Conservation (phyloP, 148 eudicot species). For the Bassia scoparia region DNA sequence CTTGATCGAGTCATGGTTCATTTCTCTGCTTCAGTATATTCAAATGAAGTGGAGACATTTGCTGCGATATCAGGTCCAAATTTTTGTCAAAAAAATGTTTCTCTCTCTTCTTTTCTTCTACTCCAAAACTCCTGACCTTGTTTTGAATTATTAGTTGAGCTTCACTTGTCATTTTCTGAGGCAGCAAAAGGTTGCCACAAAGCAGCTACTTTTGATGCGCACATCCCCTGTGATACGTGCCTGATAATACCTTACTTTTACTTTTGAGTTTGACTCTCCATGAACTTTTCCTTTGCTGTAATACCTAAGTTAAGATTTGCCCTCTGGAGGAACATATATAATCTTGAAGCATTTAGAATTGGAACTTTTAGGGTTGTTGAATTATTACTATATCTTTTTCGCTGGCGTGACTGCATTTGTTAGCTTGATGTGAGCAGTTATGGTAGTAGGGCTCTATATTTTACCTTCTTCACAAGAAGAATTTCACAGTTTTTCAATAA, state of each 20-base stretch:
- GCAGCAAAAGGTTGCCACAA: slow-evolving; percentile 86
- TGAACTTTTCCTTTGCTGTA: background rate
- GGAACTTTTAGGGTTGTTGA: background rate
- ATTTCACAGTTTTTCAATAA: background rate
- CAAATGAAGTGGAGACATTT: slow-evolving; percentile 56
- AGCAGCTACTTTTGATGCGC: slow-evolving; percentile 64
- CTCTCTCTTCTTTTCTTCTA: background rate
- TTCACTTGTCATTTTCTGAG: slow-evolving; percentile 76
- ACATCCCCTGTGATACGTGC: slow-evolving; percentile 74
- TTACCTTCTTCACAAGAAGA: too few species aligned
- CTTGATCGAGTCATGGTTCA: slow-evolving; percentile 8
- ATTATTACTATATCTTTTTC: background rate
- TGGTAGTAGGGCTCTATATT: background rate
- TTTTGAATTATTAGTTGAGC: slow-evolving; percentile 53
- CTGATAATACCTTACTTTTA: slow-evolving; percentile 10
- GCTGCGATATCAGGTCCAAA: slow-evolving; percentile 75
- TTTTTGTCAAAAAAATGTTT: slow-evolving; percentile 8
- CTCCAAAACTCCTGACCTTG: background rate
- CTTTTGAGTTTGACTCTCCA: background rate
- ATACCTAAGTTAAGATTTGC: background rate
- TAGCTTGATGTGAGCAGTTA: background rate
- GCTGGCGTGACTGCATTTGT: background rate
- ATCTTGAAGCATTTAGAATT: background rate
- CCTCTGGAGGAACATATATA: background rate
- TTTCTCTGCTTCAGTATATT: slow-evolving; percentile 54